These are phyloP conservation scores for Populus trichocarpa DNA, from an alignment of 441 rosid genomes.

Conservation along the genomic window DNA sequence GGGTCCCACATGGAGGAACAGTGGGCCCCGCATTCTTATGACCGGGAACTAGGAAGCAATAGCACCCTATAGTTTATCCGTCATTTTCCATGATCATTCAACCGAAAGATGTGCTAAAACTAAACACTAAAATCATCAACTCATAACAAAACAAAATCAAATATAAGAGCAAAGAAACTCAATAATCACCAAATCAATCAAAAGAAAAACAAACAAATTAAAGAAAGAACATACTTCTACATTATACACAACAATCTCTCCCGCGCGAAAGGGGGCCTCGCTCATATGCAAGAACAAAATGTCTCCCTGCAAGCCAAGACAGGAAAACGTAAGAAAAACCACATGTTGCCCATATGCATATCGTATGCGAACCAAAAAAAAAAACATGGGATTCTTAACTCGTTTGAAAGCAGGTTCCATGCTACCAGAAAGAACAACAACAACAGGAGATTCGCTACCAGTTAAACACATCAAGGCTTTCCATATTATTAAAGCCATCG, in stretches of 20 bases:
- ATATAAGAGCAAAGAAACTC: background rate
- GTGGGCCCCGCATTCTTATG: background rate
- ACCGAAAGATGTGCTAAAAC: background rate
- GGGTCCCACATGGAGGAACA: background rate
- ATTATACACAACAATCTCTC: constrained; percentile 83
- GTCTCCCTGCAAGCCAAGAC: constrained; percentile 60
- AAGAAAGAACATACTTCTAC: constrained; percentile 42
- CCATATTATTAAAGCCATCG: constrained; percentile 80
- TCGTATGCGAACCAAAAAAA: background rate
- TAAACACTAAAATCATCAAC: background rate
- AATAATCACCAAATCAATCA: background rate
- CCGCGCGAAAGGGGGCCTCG: constrained; percentile 73
- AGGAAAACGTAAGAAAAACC: background rate
- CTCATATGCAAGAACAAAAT: constrained; percentile 75
- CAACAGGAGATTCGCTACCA: constrained; percentile 82
- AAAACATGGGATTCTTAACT: constrained; percentile 29
- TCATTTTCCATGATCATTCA: background rate
- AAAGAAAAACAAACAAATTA: background rate
- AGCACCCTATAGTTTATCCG: background rate
- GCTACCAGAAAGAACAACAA: constrained; percentile 81
- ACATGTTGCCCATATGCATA: too few relatives aligned
- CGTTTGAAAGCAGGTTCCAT: constrained; percentile 95
- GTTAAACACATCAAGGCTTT: constrained; percentile 70
- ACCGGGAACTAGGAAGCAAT: background rate
- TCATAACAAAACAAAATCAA: background rate